Evolutionary conservation across 331 rosid species (phyloP), one percentile per base, ranked within the genome.

Genomic region (Spiraea crenata): DNA sequence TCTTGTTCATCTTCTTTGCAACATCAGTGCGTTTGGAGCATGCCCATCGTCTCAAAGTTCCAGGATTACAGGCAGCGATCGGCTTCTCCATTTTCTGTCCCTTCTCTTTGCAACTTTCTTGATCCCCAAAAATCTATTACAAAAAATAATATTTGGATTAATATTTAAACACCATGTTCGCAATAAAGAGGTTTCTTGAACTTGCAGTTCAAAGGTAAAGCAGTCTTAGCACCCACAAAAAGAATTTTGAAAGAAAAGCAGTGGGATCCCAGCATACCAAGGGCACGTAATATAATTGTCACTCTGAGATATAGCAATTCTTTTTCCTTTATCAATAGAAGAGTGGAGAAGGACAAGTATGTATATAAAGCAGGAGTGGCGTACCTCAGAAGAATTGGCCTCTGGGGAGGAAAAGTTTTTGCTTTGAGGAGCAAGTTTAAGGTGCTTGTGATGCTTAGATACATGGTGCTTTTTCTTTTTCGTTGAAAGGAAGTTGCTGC

Each of bases 21-120:
- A 75, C 59, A 9, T 79, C 78, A 35, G 83, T 83, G 78, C 90
- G 61, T 74, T 86, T 86, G 57, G 86, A 83, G 77, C 84, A 74
- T 4, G 66, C 88, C 90, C 90, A 86, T 6, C 57, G 77, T 65
- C 79, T 65, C 52, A 86, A 63, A 67, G 67, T 65, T 71, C 84
- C 84, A 9, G 88, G 71, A 74, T 67, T 79, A 61, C 64, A 44
- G 39, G 75, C 55, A 65, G 65, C 76, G 66, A 56, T 70, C 52
- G 71, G 86, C 77, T 83, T 74, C 76, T 80, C 72, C 63, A 63
- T 65, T 76, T 69, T 63, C 40, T 63, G 72, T 48, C 69, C 82
- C 50, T 65, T 60, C 67, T 20, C 63, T 49, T 73, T 69, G 5
- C n/a, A 65, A 72, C 76, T 63, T 63, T 70, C 83, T 75, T 71